Evolutionary conservation across 2,329 filamentous ascomycete species (phyloP), one percentile per base, ranked within the genome.

Genomic region (Botryosphaeria agaves): DNA sequence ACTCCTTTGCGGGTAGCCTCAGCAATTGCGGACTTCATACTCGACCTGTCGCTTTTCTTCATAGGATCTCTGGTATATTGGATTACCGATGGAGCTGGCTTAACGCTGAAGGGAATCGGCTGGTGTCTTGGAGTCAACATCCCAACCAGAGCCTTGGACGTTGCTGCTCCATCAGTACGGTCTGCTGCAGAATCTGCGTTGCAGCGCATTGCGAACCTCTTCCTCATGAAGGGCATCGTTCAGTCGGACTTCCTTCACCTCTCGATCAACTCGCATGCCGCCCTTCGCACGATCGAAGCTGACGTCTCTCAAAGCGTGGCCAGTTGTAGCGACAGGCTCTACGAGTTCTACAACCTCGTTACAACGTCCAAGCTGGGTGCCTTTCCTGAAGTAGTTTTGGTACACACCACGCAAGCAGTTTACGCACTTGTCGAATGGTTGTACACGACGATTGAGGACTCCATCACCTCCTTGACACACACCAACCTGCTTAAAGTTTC

Each of bases 1-100:
- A 67, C 83, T 9, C 73, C 87, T 3, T 58, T 92, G 14, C 72
- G 72, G 28, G 63, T 84, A 24, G 48, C 84, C 7, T 80, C 85
- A 26, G 69, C 72, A 32, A 50, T 75, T 24, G 78, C 79, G n/a
- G 84, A 84, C 43, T 63, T 92, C 26, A 52, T 84, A 18, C 77
- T 92, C 37, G 87, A 95, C 46, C 56, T 71, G 4, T 64, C 66
- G 3, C 64, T 89, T n/a, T 66, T 80, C 23, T 45, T 71, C 18
- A 57, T 72, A 14, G 79, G 76, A 5, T 45, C 43, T 2, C 57
- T 65, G 3, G 48, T 59, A 1, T 69, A 47, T 23, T 51, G 52
- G 45, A 34, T 39, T 5, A 41, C 51, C 16, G 43, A n/a, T n/a
- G n/a, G 23, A 14, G 29, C 20, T 27, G 21, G 21, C 4, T 23